Evolutionary conservation across 2,329 filamentous ascomycete genomes (phyloP), one percentile per base, ranked within the genome.

Genomic region (Onygenales sp.): DNA sequence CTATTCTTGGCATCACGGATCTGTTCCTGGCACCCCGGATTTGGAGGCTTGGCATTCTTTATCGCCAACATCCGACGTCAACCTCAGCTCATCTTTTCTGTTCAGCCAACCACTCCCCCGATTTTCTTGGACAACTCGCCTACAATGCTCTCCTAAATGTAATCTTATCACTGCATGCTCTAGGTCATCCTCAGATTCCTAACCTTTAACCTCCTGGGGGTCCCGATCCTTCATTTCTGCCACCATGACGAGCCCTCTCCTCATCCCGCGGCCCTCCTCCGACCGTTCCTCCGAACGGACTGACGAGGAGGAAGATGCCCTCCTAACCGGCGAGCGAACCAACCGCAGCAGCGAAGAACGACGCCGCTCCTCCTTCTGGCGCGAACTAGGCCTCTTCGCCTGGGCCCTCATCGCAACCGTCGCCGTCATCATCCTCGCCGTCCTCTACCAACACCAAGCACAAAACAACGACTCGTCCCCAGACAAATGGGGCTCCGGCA

Each of bases 321-420:
- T 86, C 55, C 69, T 84, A 54, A 79, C 82, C 39, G 77, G 84
- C 58, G 69, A 83, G 63, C 68, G 64, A n/a, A 66, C 63, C 5
- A 59, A 56, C 48, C 67, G 64, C n/a, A 46, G 64, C n/a, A 46
- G 57, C 58, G 59, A 63, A 51, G 57, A 61, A 50, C 61, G 65
- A 45, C 69, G 72, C 52, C 69, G 69, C 55, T 80, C 81, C 68
- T 68, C 80, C 53, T 77, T 79, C 65, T 86, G 82, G 81, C 82
- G 86, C 57, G 89, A 96, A 66, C 69, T 87, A 51, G 80, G 85
- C 27, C 73, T 95, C 58, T 91, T 95, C 66, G 72, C 80, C 48
- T 95, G 91, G 90, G 89, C 90, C 5, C 70, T 93, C 13, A 62
- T 92, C 27, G 89, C 90, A 14, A 95, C 90, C 0, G 81, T 84